Evolutionary conservation across 768 basidiomycete genomes (phyloP), one percentile per base, ranked within the genome.

Genomic region (Amanita pallidorosea): DNA sequence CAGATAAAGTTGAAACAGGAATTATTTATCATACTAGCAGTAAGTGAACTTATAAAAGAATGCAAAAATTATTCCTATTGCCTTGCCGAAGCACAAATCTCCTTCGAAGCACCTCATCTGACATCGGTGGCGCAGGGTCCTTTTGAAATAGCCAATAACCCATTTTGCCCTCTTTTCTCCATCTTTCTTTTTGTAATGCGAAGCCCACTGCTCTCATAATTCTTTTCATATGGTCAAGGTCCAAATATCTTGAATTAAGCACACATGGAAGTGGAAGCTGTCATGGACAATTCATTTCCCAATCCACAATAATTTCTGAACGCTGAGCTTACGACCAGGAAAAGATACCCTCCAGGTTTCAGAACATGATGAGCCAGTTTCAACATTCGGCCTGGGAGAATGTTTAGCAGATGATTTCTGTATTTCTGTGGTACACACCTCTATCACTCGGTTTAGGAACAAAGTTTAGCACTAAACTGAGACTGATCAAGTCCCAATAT

Each of bases 401-500:
- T 55, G n/a, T 9, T 42, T 17, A 23, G 37, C 18, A 35, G 27
- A 25, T 7, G 0, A 18, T 41, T 12, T 17, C 15, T 17, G 8
- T 1, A 13, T 17, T 20, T 51, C 7, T 22, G 20, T 17, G 20
- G 15, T 4, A 22, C 25, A 55, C 53, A 88, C 92, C 92, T 80
- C 93, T 71, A 49, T 88, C 82, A 44, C 68, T 67, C 0, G 86
- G 70, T 23, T 80, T 74, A 20, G 88, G 83, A 1, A 92, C 87
- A 60, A 94, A 96, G 60, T 96, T 96, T 3, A 96, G 65, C 4
- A 96, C 93, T 33, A 96, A 68, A 58, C 90, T 92, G 22, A 94
- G 77, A 62, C 88, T 90, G 52, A 95, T 75, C 17, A 82, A 60
- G 56, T 90, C 83, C 85, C 90, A 96, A 56, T 70, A 70, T 53